These are phyloP conservation scores for Pleurotus tuoliensis DNA, from an alignment of 768 basidiomycete genomes.

Conservation along the genomic window DNA sequence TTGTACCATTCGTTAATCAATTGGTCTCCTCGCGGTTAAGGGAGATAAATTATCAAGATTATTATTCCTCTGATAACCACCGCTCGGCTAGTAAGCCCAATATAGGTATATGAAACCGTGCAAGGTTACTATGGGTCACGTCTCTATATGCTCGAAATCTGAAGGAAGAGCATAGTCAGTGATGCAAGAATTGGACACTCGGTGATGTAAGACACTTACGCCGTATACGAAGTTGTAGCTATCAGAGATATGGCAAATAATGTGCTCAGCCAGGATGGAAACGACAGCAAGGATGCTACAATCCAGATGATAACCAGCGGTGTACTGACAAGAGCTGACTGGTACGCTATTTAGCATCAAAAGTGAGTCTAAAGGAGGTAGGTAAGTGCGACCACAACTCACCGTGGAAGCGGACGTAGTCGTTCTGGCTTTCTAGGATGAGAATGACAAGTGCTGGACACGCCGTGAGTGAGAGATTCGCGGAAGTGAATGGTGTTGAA, in stretches of 20 bases:
- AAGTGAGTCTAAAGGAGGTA: not conserved
- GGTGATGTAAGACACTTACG: slow-evolving; percentile 35
- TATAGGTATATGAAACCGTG: slow-evolving; percentile 56
- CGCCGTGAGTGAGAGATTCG: not conserved
- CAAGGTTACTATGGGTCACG: slow-evolving; percentile 46
- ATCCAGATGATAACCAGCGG: slow-evolving; percentile 58
- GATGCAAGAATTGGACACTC: slow-evolving; percentile 7
- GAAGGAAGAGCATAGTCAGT: slow-evolving; percentile 5
- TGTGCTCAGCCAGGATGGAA: slow-evolving; percentile 49
- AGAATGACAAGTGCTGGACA: slow-evolving; percentile 57
- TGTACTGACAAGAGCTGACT: slow-evolving; percentile 67
- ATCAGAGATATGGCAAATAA: slow-evolving; percentile 44
- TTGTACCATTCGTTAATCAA: too few relatives aligned
- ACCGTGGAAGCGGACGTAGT: slow-evolving; percentile 80
- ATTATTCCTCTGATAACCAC: slow-evolving; percentile 62
- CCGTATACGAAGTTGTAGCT: slow-evolving; percentile 44
- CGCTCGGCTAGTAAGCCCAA: slow-evolving; percentile 63
- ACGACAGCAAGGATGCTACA: slow-evolving; percentile 46
- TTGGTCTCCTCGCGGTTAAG: too few relatives aligned
- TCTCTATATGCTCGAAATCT: slow-evolving; percentile 51
- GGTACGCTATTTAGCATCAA: slow-evolving; percentile 52
- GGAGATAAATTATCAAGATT: too few relatives aligned
- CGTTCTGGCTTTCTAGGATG: slow-evolving; percentile 72
- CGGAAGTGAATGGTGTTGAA: slow-evolving; percentile 1
- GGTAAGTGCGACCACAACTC: slow-evolving; percentile 15